A percentile compares a stretch with the other conserved stretches of the same genome.
Evolutionary conservation across 441 rosid species (phyloP).

Genomic region (Eutrema salsugineum): DNA sequence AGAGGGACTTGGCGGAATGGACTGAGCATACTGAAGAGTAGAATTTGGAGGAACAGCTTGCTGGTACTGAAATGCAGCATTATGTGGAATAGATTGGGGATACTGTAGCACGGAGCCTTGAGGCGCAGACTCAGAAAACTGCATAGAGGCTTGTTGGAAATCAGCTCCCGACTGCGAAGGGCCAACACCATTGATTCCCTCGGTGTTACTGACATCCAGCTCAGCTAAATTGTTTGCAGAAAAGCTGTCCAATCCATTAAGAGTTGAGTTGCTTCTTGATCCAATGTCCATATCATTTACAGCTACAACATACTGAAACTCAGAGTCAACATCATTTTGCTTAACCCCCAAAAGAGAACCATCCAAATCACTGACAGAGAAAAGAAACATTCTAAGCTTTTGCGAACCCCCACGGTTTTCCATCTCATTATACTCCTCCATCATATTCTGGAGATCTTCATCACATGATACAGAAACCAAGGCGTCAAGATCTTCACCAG

Average conservation of each 20-base stretch:
- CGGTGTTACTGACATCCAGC: conserved; percentile 28
- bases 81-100: conserved; percentile 30
- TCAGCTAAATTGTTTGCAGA: conserved; percentile 31
- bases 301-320: conserved; percentile 77
- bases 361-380: conserved; percentile 66
- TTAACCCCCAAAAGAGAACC: conserved; percentile 53
- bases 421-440: conserved; percentile 79
- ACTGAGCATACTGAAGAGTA: conserved; percentile 28
- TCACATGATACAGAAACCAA: conserved; percentile 82
- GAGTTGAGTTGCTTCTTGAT: conserved; percentile 32
- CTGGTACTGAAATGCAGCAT: conserved; percentile 38
- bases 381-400: conserved; percentile 73
- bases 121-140: conserved; percentile 41
- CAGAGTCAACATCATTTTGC: conserved; percentile 59
- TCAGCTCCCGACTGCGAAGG: conserved; percentile 18
- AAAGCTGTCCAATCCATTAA: conserved; percentile 25
- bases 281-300: conserved; percentile 65
- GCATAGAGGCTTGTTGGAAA: conserved; percentile 26
- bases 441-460: conserved; percentile 86
- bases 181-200: conserved; percentile 23
- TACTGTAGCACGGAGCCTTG: conserved; percentile 37
- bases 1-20: conserved; percentile 23
- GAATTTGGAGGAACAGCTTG: conserved; percentile 27
- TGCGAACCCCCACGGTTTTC: conserved; percentile 50
- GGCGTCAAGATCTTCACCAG: conserved; percentile 91